Conservation (phyloP, 495 filamentous ascomycete species). For the Rostrohypoxylon terebratum region DNA sequence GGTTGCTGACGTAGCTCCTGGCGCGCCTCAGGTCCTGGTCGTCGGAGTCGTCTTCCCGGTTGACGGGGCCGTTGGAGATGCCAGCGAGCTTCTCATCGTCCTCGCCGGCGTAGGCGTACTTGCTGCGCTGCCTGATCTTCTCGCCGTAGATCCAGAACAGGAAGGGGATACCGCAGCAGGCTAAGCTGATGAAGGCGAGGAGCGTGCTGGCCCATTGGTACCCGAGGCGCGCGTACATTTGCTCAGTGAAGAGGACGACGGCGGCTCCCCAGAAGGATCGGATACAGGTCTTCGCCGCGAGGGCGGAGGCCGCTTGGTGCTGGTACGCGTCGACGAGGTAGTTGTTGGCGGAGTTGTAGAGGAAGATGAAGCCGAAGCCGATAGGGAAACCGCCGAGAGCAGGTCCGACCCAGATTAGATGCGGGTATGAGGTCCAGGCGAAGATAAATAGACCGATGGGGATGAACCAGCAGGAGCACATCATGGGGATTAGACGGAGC, state of each 20-base stretch:
- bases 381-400: conserved; percentile 79
- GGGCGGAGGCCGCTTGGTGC: conserved; percentile 83
- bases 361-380: conserved; percentile 87
- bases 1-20: conserved; percentile 58
- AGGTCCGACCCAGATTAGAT: conserved; percentile 76
- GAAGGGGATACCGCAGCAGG: conserved; percentile 81
- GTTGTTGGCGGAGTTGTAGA: conserved; percentile 86
- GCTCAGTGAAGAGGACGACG: conserved; percentile 79
- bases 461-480: conserved; percentile 83
- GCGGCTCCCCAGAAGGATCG: conserved; percentile 82
- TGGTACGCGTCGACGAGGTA: conserved; percentile 86
- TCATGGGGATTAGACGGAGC: conserved; percentile 83
- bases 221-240: conserved; percentile 80
- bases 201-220: conserved; percentile 81
- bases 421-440: conserved; percentile 80
- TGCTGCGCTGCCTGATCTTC: conserved; percentile 70
- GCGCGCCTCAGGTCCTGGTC: conserved; percentile 54
- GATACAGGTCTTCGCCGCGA: conserved; percentile 86
- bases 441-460: conserved; percentile 85
- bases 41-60: conserved; percentile 47
- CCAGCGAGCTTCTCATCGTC: conserved; percentile 51
- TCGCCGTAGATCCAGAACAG: conserved; percentile 81
- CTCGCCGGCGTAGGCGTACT: conserved; percentile 71
- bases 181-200: conserved; percentile 76
- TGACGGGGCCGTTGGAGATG: conserved; percentile 30